Base-by-base conservation (phyloP, 2,329 filamentous ascomycete species). In the Fulvia fulva region DNA sequence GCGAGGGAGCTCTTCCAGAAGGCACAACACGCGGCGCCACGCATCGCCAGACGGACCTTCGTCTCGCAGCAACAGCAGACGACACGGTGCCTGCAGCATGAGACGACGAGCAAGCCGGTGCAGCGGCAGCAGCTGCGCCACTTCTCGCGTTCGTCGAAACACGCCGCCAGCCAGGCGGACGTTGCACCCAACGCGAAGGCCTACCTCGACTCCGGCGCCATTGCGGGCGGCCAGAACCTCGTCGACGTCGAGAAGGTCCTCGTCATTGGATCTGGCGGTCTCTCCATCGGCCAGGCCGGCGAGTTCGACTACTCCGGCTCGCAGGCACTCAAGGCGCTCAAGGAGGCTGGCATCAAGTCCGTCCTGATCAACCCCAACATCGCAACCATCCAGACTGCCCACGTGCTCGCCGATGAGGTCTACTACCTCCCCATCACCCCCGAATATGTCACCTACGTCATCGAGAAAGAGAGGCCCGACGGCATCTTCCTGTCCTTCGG, bases 241-340 rank as follows among this genome's bases (percentile, higher is more conserved):
- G 88, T 97, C 52, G 85, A 96, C 73, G 91, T 97, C 65, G 96
- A 96, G 81, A 97, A 97, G 80, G 93, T 97, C 53, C 81, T 97
- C 62, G 92, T 97, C 68, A 96, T 97, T 80, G 93, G 93, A 59
- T 92, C 88, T 78, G 93, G 93, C 79, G 93, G 93, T 76, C 83
- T 97, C 68, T 91, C 90, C 74, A 97, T 97, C 84, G 93, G 93
- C 64, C 93, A 97, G 78, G 93, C 93, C 65, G 93, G 93, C 79
- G 93, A 97, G 80, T 97, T 97, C 71, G 93, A 97, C 78, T 97
- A 97, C 77, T 97, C 94, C 76, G 93, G 94, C 64, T 92, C 93
- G 5, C 94, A 97, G 81, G 94, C 94, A 55, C 83, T 99, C 63
- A 97, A 97, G 79, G 94, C 94, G 41, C 83, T 99, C 62, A 97